Evolutionary conservation across 352 stramenopile genomes (phyloP).

Genomic region (Pythium graminicola): DNA sequence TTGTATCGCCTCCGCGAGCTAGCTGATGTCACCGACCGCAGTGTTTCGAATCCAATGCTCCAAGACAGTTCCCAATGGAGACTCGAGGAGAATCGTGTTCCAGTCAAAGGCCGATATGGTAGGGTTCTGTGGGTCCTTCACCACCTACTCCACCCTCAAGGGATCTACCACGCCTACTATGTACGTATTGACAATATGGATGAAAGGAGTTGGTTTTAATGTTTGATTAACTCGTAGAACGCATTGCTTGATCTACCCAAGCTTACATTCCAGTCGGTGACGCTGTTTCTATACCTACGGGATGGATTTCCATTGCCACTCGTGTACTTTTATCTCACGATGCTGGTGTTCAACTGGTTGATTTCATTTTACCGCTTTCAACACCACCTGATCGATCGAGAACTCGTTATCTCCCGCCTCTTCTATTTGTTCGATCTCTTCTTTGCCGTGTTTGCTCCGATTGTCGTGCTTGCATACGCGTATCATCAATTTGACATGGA

Average conservation of each 20-base stretch:
- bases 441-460: constrained; percentile 27
- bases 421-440: constrained; percentile 30
- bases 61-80: too few relatives aligned
- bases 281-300: constrained; percentile 16
- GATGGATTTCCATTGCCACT: constrained; percentile 25
- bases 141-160: constrained; percentile 4
- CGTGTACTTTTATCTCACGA: constrained; percentile 19
- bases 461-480: constrained; percentile 22
- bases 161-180: constrained; percentile 17
- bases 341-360: constrained; percentile 22
- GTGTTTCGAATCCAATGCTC: too few relatives aligned
- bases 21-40: not conserved
- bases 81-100: too few relatives aligned
- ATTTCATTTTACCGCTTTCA: constrained; percentile 29
- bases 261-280: constrained; percentile 19
- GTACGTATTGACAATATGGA: not conserved
- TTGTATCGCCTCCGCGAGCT: too few relatives aligned
- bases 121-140: not conserved
- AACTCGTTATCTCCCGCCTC: constrained; percentile 16
- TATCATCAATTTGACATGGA: constrained; percentile 25
- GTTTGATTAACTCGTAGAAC: too few relatives aligned
- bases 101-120: too few relatives aligned
- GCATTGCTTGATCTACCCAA: constrained; percentile 23
- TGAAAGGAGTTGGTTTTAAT: too few relatives aligned
- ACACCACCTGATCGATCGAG: constrained; percentile 4